Base-by-base conservation (phyloP, 2,329 filamentous ascomycete species). In the Penicillium sp. region DNA sequence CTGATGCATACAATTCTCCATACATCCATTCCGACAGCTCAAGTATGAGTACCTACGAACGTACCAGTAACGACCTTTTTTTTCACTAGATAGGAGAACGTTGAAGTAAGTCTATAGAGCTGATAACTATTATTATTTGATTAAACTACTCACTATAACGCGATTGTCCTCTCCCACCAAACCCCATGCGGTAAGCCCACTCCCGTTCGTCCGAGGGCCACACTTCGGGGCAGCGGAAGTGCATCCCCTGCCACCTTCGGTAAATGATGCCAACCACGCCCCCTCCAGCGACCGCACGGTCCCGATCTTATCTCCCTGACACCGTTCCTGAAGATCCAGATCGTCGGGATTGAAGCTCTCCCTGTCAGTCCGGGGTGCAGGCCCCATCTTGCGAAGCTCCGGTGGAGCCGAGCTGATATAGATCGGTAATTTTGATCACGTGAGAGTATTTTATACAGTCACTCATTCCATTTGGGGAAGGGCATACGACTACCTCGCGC, bases 301-400 rank as follows among this genome's bases (percentile, higher is more conserved):
- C 52, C 52, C 23, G 44, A 48, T 30, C 43, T 50, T 53, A 52
- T 47, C 23, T 34, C 19, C 15, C 20, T 25, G 4, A 19, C 9
- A 11, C 13, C 26, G 40, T 46, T 29, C 48, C 43, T 49, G 45
- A 18, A 16, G 13, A 37, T 41, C 38, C 29, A 25, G 39, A 50
- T 50, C 43, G 9, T 14, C 23, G 38, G 45, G 32, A 15, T 34
- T 17, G 16, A 29, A n/a, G 11, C 31, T 9, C 13, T 11, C 29
- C 32, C 34, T 44, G 48, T 40, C 7, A 46, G 54, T 55, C 52
- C 31, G 52, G 52, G 50, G 50, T 51, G 33, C 32, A 46, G 41
- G 26, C 14, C 16, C 42, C 21, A 31, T 37, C 19, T 26, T 34
- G 17, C 14, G 37, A 36, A 55, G 52, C 52, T 55, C 39, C 37